These are phyloP conservation scores for Podila verticillata DNA, from an alignment of 192 early-diverging fungal species.

Conservation along the genomic window DNA sequence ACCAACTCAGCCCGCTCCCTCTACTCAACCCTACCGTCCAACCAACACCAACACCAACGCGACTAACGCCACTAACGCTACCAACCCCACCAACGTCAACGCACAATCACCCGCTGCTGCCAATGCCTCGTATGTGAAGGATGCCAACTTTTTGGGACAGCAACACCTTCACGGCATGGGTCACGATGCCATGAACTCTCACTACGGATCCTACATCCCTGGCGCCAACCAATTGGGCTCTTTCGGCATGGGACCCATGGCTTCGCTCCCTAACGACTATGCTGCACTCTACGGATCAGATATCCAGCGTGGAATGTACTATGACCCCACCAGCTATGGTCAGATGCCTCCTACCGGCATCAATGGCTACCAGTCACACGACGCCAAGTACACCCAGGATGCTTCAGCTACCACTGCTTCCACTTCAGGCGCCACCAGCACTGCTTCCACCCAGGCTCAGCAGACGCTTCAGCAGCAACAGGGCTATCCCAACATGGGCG, in stretches of 20 bases:
- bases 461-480: constrained; percentile 60
- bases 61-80: constrained; percentile 1
- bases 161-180: constrained; percentile 58
- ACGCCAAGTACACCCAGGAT: constrained; percentile 63
- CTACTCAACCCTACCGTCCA: constrained; percentile 49
- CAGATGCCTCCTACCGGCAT: constrained; percentile 66
- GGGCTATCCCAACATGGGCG: constrained; percentile 61
- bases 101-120: constrained; percentile 5
- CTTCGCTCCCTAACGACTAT: constrained; percentile 60
- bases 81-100: background rate
- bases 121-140: constrained; percentile 27
- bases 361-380: constrained; percentile 61
- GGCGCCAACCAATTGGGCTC: constrained; percentile 57
- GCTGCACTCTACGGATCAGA: constrained; percentile 72
- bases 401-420: constrained; percentile 18
- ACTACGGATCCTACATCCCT: constrained; percentile 63
- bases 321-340: constrained; percentile 64
- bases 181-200: constrained; percentile 59
- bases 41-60: constrained; percentile 2
- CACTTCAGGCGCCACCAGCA: constrained; percentile 44
- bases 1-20: constrained; percentile 15
- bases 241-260: constrained; percentile 67
- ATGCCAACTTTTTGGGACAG: constrained; percentile 63
- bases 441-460: constrained; percentile 55
- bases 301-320: constrained; percentile 72